Conservation (phyloP, 331 rosid species). For the Acacia concinna region DNA sequence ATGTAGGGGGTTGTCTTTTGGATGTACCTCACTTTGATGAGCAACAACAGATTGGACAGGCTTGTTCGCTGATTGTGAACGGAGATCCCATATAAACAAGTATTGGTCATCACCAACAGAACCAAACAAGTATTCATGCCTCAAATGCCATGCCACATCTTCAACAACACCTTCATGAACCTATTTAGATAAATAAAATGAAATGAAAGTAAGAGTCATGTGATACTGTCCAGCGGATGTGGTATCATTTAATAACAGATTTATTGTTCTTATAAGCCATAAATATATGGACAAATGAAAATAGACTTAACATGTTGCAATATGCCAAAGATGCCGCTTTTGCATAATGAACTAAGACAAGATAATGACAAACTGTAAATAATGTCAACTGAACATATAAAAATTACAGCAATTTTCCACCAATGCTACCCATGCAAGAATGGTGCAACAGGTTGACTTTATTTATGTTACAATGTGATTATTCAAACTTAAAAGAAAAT, state of each 20-base stretch:
- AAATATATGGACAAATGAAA: background rate
- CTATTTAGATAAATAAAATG: constrained; percentile 39
- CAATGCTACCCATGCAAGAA: background rate
- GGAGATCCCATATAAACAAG: constrained; percentile 89
- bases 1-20: background rate
- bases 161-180: constrained; percentile 98
- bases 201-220: constrained; percentile 4
- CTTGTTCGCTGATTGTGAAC: constrained; percentile 77
- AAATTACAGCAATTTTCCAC: background rate
- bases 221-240: background rate
- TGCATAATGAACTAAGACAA: background rate
- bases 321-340: background rate
- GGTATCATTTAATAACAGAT: background rate
- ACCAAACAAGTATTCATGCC: constrained; percentile 97
- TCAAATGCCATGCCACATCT: constrained; percentile 98
- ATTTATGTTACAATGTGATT: background rate
- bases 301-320: background rate
- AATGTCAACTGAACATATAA: background rate
- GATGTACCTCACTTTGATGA: constrained; percentile 87
- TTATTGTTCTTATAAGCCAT: background rate
- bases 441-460: background rate
- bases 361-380: too few relatives aligned
- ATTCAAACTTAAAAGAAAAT: background rate
- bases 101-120: constrained; percentile 98
- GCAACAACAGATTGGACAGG: constrained; percentile 93